These are phyloP conservation scores for Parmelia sp. DNA, from an alignment of 495 filamentous ascomycete species.

Conservation along the genomic window DNA sequence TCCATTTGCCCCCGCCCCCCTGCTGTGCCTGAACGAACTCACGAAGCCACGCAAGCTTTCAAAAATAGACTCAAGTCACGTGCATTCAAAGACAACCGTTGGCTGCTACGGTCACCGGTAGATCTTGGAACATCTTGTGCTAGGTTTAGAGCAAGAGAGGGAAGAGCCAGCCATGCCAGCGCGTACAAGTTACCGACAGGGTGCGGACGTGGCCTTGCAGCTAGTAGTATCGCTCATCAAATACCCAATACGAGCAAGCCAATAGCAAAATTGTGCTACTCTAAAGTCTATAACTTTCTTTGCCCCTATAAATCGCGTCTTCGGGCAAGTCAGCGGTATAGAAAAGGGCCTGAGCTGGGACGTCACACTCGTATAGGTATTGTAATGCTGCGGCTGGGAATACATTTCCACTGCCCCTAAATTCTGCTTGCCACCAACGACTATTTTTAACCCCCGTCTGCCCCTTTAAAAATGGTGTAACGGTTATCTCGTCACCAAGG, in stretches of 20 bases:
- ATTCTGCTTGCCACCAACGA: background rate
- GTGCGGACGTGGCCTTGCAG: conserved; percentile 5
- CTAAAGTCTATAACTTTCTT: no score
- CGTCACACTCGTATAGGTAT: background rate
- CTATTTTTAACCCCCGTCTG: conserved; percentile 18
- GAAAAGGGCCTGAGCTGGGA: background rate
- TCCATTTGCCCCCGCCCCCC: no score
- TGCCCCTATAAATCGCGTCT: background rate
- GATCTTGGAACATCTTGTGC: background rate
- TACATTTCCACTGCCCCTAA: background rate
- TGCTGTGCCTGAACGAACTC: no score
- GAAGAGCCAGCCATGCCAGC: background rate
- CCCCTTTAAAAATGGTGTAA: no score
- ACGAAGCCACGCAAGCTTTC: no score
- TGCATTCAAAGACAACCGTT: background rate
- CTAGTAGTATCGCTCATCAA: no score
- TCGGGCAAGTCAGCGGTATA: background rate
- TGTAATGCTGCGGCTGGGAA: background rate
- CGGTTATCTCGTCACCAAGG: background rate
- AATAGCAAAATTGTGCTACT: background rate
- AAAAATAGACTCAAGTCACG: conserved; percentile 1
- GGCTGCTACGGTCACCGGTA: background rate
- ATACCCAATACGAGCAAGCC: background rate
- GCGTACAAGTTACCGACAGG: background rate
- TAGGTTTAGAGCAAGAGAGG: background rate